Evolutionary conservation across 2,329 filamentous ascomycete species (phyloP).

Genomic region (Nothopassalora personata): DNA sequence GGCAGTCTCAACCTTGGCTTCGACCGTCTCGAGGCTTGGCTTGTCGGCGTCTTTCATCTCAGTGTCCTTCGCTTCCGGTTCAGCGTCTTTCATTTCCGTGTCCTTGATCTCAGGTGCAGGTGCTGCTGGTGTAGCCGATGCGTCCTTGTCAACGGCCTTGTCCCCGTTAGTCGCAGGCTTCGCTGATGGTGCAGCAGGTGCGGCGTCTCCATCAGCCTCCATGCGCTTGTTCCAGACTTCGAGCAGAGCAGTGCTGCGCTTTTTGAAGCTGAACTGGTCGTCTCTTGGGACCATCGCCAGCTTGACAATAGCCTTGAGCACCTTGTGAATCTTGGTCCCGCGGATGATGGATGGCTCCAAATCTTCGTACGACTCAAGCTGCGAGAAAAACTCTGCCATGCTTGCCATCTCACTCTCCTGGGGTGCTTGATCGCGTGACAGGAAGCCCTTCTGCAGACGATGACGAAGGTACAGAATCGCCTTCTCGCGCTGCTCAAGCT

Average conservation of each 20-base stretch:
- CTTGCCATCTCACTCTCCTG: slow-evolving; percentile 76
- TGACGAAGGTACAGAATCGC: slow-evolving; percentile 87
- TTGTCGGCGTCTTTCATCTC: slow-evolving; percentile 21
- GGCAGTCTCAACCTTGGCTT: slow-evolving; percentile 2
- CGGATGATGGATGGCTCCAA: slow-evolving; percentile 86
- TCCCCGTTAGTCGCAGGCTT: slow-evolving; percentile 29
- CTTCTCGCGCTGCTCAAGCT: slow-evolving; percentile 55
- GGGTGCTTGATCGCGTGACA: slow-evolving; percentile 78
- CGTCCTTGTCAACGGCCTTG: slow-evolving; percentile 9
- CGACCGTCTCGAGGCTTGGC: neutral
- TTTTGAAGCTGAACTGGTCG: slow-evolving; percentile 83
- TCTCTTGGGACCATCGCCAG: slow-evolving; percentile 79
- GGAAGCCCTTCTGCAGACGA: slow-evolving; percentile 88
- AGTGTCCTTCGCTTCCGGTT: slow-evolving; percentile 14
- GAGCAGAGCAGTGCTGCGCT: slow-evolving; percentile 72
- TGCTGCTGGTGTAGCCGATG: slow-evolving; percentile 6
- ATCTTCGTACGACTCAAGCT: slow-evolving; percentile 74
- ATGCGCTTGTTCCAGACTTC: slow-evolving; percentile 84
- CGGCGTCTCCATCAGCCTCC: slow-evolving; percentile 27
- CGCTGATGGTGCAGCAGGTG: slow-evolving; percentile 36
- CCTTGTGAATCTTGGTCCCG: slow-evolving; percentile 96
- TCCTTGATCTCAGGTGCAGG: slow-evolving; percentile 16
- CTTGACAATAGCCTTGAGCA: slow-evolving; percentile 90
- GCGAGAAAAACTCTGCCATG: slow-evolving; percentile 71
- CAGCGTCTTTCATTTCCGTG: slow-evolving; percentile 22